Evolutionary conservation across 73 alveolate species (phyloP), one percentile per base, ranked within the genome.

Genomic region (Durusdinium trenchii): DNA sequence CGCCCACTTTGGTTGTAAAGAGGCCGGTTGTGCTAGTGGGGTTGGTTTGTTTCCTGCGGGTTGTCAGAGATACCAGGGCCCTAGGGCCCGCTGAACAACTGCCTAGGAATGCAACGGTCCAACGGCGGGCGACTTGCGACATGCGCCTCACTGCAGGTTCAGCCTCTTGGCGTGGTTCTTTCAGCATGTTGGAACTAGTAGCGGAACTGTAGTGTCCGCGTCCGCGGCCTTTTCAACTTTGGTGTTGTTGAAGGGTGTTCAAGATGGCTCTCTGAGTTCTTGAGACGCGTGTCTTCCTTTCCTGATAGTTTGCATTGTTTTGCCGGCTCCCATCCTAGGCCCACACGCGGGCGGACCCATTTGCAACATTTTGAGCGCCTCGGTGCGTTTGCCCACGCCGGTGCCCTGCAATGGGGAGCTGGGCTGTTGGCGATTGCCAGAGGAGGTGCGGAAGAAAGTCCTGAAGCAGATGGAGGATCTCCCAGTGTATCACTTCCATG

Each of bases 261-360:
- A n/a, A n/a, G n/a, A n/a, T n/a, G n/a, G n/a, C n/a, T n/a, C n/a
- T n/a, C n/a, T n/a, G n/a, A n/a, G n/a, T n/a, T n/a, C n/a, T n/a
- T n/a, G n/a, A n/a, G n/a, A n/a, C n/a, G n/a, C n/a, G 69, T 57
- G 32, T 57, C 23, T 57, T 38, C 79, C 6, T 23, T 64, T 64
- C 12, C 79, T 10, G 32, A 42, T 67, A 26, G 81, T 6, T 67
- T 60, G 18, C 73, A 32, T 30, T 67, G 81, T 67, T 0, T 67
- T 67, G 81, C 36, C 36, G 9, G 18, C 51, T 30, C 43, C 14
- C 76, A 75, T 47, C 71, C 57, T 6, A 90, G 96, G 96, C 45
- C 96, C 96, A 26, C 96, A 90, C 42, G 96, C 96, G 50, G 96
- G 96, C 28, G 96, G 96, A 26, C 96, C 96, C 96, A 64, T 90